These are phyloP conservation scores for Daldinia childiae DNA, from an alignment of 495 filamentous ascomycete species.

Conservation along the genomic window DNA sequence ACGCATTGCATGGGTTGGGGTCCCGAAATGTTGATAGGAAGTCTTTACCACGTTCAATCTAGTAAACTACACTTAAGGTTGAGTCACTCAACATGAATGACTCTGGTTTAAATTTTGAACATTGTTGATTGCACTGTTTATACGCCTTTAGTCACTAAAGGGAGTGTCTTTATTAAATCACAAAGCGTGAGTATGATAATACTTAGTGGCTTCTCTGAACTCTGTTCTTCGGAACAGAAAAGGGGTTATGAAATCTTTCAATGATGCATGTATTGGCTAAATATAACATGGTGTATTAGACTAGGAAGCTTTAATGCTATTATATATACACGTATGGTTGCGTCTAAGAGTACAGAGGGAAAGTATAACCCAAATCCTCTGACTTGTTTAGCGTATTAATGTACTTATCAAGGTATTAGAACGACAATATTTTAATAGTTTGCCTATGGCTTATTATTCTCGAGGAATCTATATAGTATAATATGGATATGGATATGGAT, in stretches of 20 bases:
- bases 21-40: no score
- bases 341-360: neutral
- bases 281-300: neutral
- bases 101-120: neutral
- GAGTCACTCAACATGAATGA: no score
- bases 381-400: neutral
- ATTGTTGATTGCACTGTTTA: neutral
- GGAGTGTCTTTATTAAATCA: neutral
- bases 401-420: neutral
- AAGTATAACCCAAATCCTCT: neutral
- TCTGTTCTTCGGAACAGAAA: neutral
- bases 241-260: neutral
- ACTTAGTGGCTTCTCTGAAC: neutral
- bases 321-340: neutral
- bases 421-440: no score
- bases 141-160: neutral
- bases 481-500: no score
- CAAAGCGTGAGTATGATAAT: neutral
- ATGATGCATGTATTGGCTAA: neutral
- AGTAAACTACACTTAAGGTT: no score
- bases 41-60: no score
- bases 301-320: neutral
- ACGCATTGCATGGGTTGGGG: no score
- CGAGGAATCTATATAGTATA: no score
- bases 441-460: no score